These are phyloP conservation scores for Epichloe amarillans DNA, from an alignment of 2,329 filamentous ascomycete genomes.

Conservation along the genomic window DNA sequence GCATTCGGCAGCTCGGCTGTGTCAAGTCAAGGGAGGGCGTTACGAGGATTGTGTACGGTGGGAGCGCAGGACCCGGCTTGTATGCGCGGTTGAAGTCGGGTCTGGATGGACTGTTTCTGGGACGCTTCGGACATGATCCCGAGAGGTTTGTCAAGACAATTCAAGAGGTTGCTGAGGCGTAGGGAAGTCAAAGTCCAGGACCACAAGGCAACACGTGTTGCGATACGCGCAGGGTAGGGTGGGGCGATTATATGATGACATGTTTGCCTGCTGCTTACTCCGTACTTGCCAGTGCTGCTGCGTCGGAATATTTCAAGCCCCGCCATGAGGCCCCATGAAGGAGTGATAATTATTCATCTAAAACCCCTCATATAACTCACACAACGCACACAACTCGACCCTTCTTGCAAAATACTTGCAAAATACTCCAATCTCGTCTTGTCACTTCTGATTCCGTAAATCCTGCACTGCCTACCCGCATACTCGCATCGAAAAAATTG, in stretches of 20 bases:
- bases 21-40: slow-evolving; percentile 37
- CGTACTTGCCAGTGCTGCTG: not conserved
- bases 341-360: not conserved
- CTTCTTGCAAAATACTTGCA: not conserved
- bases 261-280: too few species aligned
- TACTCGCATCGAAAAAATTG: not conserved
- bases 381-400: not conserved
- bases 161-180: slow-evolving; percentile 47
- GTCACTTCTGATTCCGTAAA: not conserved
- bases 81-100: slow-evolving; percentile 54
- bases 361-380: slow-evolving; percentile 1
- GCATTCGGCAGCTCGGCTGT: slow-evolving; percentile 41
- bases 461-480: not conserved
- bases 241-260: too few species aligned
- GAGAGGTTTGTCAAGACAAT: slow-evolving; percentile 60
- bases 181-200: not conserved
- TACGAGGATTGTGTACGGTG: slow-evolving; percentile 66
- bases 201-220: not conserved
- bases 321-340: too few species aligned
- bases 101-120: slow-evolving; percentile 71
- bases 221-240: not conserved
- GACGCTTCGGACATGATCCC: slow-evolving; percentile 68
- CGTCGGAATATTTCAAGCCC: not conserved
- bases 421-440: not conserved
- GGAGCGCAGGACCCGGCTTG: slow-evolving; percentile 67